These are phyloP conservation scores for Panaeolus papilionaceus DNA, from an alignment of 768 basidiomycete genomes.

Conservation along the genomic window DNA sequence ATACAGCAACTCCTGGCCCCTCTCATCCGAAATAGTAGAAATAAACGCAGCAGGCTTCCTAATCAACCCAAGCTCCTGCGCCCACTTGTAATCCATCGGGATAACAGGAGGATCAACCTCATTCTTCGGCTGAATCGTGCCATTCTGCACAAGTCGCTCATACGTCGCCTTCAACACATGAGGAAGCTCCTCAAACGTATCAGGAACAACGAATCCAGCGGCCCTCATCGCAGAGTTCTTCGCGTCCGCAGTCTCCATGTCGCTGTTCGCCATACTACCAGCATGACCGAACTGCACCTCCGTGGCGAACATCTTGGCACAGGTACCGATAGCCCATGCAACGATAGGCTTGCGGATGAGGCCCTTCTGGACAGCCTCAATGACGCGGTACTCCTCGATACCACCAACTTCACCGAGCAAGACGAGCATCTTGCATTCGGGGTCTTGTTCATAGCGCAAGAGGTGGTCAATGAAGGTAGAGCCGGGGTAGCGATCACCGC, in stretches of 20 bases:
- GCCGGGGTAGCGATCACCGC: slow-evolving; percentile 98
- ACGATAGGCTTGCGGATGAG: slow-evolving; percentile 98
- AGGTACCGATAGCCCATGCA: slow-evolving; percentile 99
- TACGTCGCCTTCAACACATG: slow-evolving; percentile 85
- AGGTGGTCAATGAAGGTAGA: slow-evolving; percentile 99
- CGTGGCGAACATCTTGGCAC: slow-evolving; percentile 99
- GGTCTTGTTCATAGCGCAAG: slow-evolving; percentile 95
- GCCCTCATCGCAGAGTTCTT: slow-evolving; percentile 96
- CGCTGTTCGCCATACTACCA: slow-evolving; percentile 97
- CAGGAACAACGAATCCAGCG: slow-evolving; percentile 96
- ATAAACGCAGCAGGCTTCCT: slow-evolving; percentile 99
- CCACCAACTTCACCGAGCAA: slow-evolving; percentile 99
- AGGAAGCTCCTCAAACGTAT: slow-evolving; percentile 97
- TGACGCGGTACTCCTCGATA: slow-evolving; percentile 98
- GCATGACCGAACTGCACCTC: slow-evolving; percentile 99
- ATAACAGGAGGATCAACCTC: slow-evolving; percentile 95
- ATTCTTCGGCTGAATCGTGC: slow-evolving; percentile 68
- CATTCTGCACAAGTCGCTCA: slow-evolving; percentile 74
- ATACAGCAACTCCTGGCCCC: slow-evolving; percentile 97
- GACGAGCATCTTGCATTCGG: slow-evolving; percentile 98
- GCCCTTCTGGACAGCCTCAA: slow-evolving; percentile 94
- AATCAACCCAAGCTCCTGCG: slow-evolving; percentile 96
- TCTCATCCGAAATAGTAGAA: slow-evolving; percentile 99
- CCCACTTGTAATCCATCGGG: slow-evolving; percentile 99
- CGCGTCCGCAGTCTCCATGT: slow-evolving; percentile 96